Percentiles rank a stretch among this genome's conserved stretches.
Evolutionary conservation across 202 grass and related monocot genomes (phyloP).

Genomic region (Panicum hallii): DNA sequence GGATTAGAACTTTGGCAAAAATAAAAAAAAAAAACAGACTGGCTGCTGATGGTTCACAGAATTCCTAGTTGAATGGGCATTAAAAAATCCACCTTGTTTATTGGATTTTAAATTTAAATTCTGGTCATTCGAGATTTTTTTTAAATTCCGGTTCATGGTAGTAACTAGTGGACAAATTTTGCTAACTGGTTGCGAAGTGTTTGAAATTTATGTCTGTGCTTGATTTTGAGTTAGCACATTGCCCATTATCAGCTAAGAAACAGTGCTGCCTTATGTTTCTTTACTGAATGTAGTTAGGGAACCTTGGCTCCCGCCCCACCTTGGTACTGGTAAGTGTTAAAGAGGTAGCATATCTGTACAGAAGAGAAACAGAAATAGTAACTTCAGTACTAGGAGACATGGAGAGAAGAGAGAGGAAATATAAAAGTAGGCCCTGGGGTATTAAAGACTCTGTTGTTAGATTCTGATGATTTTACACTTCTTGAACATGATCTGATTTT

Average conservation of each 20-base stretch:
- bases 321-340: background rate
- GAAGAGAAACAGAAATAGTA: background rate
- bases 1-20: background rate
- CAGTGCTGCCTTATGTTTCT: background rate
- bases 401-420: background rate
- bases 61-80: background rate
- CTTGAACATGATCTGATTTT: constrained; percentile 22
- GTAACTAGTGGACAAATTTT: background rate
- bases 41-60: background rate
- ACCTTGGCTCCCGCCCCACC: background rate
- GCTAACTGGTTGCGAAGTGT: background rate
- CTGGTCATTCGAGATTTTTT: background rate
- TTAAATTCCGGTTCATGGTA: background rate
- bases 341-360: background rate
- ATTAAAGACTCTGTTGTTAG: background rate
- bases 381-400: background rate
- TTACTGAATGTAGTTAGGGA: background rate
- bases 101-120: background rate
- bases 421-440: background rate
- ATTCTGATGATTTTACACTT: constrained; percentile 6
- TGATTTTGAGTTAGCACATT: background rate
- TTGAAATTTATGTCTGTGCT: background rate
- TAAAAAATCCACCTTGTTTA: background rate
- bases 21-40: background rate
- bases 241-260: background rate